Percentiles rank a stretch among this genome's conserved stretches.
Conservation (phyloP, 768 basidiomycete genomes). For the Hypholoma sublateritium region DNA sequence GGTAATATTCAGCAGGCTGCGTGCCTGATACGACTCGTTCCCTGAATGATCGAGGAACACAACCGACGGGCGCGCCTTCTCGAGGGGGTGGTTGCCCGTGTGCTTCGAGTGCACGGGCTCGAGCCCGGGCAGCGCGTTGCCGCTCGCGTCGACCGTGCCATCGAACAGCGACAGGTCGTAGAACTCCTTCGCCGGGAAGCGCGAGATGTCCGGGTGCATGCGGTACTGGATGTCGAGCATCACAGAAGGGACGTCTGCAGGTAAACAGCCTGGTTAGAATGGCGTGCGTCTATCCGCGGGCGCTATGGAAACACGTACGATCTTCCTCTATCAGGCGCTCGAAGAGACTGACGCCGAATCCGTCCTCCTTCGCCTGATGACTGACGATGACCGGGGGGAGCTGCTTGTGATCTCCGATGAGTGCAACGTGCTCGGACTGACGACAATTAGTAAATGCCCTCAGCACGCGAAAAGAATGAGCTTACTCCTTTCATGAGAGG, state of each 20-base stretch:
- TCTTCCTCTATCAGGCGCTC: slow-evolving; percentile 86
- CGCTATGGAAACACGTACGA: slow-evolving; percentile 46
- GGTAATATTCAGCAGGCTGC: slow-evolving; percentile 73
- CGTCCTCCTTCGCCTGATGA: slow-evolving; percentile 42
- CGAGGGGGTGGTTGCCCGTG: slow-evolving; percentile 25
- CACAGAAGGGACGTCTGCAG: slow-evolving; percentile 75
- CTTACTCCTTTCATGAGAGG: slow-evolving; percentile 93
- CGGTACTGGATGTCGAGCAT: slow-evolving; percentile 96
- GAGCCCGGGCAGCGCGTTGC: slow-evolving; percentile 50
- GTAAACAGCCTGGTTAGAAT: slow-evolving; percentile 4
- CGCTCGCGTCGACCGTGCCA: slow-evolving; percentile 63
- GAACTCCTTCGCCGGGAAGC: slow-evolving; percentile 84
- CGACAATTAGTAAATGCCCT: slow-evolving; percentile 8
- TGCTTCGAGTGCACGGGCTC: slow-evolving; percentile 63
- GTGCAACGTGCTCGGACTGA: slow-evolving; percentile 77
- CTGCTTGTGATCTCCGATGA: slow-evolving; percentile 93
- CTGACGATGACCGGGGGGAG: no score
- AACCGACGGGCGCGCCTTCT: slow-evolving; percentile 46
- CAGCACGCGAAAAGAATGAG: slow-evolving; percentile 20
- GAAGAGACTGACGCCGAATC: slow-evolving; percentile 81
- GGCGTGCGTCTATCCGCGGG: background rate
- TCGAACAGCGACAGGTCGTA: slow-evolving; percentile 71
- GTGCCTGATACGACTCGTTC: slow-evolving; percentile 62
- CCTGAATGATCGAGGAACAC: slow-evolving; percentile 83
- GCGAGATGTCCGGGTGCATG: slow-evolving; percentile 90